Evolutionary conservation across 1,284 basidiomycete genomes (phyloP), one percentile per base, ranked within the genome.

Genomic region (Trichosporon coremiiforme): DNA sequence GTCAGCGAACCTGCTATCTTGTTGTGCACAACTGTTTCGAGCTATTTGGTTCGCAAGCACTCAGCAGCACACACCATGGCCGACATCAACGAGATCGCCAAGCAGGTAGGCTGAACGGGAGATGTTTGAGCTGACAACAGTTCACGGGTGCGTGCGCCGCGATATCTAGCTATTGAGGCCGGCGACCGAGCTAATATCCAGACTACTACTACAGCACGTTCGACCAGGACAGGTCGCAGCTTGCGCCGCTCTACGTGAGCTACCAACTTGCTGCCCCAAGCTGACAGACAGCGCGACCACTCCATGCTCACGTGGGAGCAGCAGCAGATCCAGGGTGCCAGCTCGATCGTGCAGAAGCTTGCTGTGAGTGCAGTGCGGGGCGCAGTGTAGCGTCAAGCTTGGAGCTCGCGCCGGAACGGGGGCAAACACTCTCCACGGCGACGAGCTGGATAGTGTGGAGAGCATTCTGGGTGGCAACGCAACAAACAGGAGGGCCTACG

Each of bases 271-370:
- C 35, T 15, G 22, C 55, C 29, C 15, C 36, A 35, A 60, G 33
- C 65, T 64, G 29, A 71, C 65, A 9, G 55, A 33, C 80, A 98
- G 96, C 89, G 95, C 74, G 85, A 87, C 35, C 72, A 82, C 66
- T 98, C 95, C 25, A 98, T 97, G 93, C 86, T 99, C 78, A 90
- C 91, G 10, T 99, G 90, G 85, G 95, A 99, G 85, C 88, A 88
- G 25, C 72, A 81, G 41, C 89, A 87, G 67, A 85, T 90, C 74
- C 85, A 88, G 71, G 93, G 95, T 33, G 84, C 79, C 0, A 41
- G 67, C 0, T 79, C 77, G 29, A 96, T 98, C 82, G 80, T 87
- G n/a, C 89, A 91, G 79, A 97, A 98, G 85, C 87, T 98, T 66
- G 85, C 85, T 68, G 94, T 95, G 80, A 73, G 86, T 83, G 33